Base-by-base conservation (phyloP, 2,329 filamentous ascomycete species). In the Phaeosphaeria sp. region DNA sequence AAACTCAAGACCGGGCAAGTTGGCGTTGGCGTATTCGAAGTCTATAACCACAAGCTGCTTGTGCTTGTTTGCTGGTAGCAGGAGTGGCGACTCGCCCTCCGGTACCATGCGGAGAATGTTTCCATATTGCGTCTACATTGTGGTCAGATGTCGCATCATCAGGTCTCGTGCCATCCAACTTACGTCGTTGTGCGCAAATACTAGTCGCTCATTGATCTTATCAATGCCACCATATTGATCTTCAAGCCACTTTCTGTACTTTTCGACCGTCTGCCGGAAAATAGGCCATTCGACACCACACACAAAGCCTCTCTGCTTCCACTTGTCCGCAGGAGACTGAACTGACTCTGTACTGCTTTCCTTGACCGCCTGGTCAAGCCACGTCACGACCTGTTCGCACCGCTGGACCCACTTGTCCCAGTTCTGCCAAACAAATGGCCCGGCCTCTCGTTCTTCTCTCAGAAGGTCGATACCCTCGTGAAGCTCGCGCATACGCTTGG, bases 101-200 rank as follows among this genome's bases (percentile, higher is more conserved):
- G 87, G 87, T 65, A 92, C 86, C 75, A 89, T 81, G 39, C 93
- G 92, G 50, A 99, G 87, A 62, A 99, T 95, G 74, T 99, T 99
- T 63, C 95, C 95, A 72, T 99, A 98, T 88, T 99, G 95, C 4
- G 95, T 97, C 92, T 96, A 21, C n/a, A 20, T 10, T 25, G 11
- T 9, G 44, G 46, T 73, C 20, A 73, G 65, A 30, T 15, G 10
- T 1, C n/a, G 22, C 15, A 18, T 3, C 3, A 41, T 25, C 6
- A 9, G 27, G 20, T 10, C 33, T 51, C 22, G 23, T 25, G 11
- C 3, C 4, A 5, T 17, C 9, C 15, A 9, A 78, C 90, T 81
- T 79, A 96, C 93, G 84, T 99, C 95, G 71, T 97, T 97, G 76
- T 99, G 95, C n/a, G 93, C 92, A 82, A 99, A 99, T 0, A 97